Evolutionary conservation across 176 grass and related monocot species (phyloP).

Genomic region (Sorghum bicolor): DNA sequence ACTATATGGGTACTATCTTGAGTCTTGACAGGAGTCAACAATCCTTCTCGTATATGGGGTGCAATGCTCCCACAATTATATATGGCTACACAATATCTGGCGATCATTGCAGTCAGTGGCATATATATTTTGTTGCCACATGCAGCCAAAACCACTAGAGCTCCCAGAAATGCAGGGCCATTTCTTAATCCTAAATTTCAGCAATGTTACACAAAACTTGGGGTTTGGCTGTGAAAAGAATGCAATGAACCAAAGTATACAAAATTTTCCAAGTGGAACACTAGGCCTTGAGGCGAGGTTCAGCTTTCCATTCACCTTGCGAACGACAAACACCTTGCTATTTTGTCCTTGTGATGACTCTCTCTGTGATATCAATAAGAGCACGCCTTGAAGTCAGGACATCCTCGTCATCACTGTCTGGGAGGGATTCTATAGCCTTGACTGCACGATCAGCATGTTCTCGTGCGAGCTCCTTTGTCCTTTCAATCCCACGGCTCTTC

Average conservation of each 20-base stretch:
- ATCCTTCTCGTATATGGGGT: background rate
- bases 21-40: background rate
- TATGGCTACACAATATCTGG: slow-evolving; percentile 30
- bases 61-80: slow-evolving; percentile 14
- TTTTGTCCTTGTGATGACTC: slow-evolving; percentile 75
- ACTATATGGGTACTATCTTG: background rate
- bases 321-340: slow-evolving; percentile 20
- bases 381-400: slow-evolving; percentile 67
- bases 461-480: slow-evolving; percentile 61
- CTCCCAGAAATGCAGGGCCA: background rate
- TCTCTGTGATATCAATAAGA: slow-evolving; percentile 70
- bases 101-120: slow-evolving; percentile 15
- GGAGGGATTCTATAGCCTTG: slow-evolving; percentile 74
- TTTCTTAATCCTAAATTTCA: slow-evolving; percentile 11
- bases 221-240: slow-evolving; percentile 42
- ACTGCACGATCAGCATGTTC: slow-evolving; percentile 54
- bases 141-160: slow-evolving; percentile 22
- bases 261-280: slow-evolving; percentile 40
- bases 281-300: slow-evolving; percentile 2
- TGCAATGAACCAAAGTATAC: slow-evolving; percentile 32
- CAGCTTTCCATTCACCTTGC: slow-evolving; percentile 11
- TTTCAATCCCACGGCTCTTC: slow-evolving; percentile 81
- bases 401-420: slow-evolving; percentile 79
- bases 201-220: slow-evolving; percentile 31
- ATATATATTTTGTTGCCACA: slow-evolving; percentile 22